Conservation (phyloP, 345 rosid species). For the Sonneratia caseolaris region DNA sequence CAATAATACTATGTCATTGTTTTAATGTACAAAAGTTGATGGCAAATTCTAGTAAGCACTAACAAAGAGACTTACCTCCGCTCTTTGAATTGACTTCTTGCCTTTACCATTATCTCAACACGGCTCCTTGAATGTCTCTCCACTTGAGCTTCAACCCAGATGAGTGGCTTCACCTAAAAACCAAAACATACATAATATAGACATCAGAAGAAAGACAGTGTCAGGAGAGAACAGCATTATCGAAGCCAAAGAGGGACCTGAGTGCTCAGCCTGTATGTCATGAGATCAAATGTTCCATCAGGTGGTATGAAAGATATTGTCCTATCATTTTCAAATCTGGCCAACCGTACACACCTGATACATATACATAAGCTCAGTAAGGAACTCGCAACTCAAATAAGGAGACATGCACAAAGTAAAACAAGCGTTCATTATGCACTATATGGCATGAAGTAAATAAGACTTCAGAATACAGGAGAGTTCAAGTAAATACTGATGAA, state of each 20-base stretch:
- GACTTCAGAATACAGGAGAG: slow-evolving; percentile 7
- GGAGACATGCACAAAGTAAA: neutral
- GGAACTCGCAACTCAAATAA: neutral
- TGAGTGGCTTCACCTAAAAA: slow-evolving; percentile 74
- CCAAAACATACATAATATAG: neutral
- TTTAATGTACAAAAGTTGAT: neutral
- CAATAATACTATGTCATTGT: slow-evolving; percentile 6
- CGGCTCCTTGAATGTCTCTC: slow-evolving; percentile 93
- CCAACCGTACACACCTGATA: slow-evolving; percentile 86
- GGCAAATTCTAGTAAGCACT: neutral
- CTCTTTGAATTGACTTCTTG: slow-evolving; percentile 88
- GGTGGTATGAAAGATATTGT: slow-evolving; percentile 96
- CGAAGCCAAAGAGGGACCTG: slow-evolving; percentile 44
- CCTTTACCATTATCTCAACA: slow-evolving; percentile 78
- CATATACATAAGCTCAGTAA: slow-evolving; percentile 11
- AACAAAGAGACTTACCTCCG: slow-evolving; percentile 46
- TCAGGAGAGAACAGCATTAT: neutral
- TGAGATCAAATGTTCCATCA: slow-evolving; percentile 93
- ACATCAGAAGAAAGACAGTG: neutral
- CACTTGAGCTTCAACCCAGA: slow-evolving; percentile 94
- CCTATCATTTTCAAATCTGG: slow-evolving; percentile 91
- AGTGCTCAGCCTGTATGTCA: slow-evolving; percentile 94
- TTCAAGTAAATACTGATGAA: slow-evolving; percentile 62
- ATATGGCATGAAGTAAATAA: neutral
- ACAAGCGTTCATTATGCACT: slow-evolving; percentile 1